Base-by-base conservation (phyloP, 1,284 basidiomycete genomes). In the Mycosarcoma maydis region DNA sequence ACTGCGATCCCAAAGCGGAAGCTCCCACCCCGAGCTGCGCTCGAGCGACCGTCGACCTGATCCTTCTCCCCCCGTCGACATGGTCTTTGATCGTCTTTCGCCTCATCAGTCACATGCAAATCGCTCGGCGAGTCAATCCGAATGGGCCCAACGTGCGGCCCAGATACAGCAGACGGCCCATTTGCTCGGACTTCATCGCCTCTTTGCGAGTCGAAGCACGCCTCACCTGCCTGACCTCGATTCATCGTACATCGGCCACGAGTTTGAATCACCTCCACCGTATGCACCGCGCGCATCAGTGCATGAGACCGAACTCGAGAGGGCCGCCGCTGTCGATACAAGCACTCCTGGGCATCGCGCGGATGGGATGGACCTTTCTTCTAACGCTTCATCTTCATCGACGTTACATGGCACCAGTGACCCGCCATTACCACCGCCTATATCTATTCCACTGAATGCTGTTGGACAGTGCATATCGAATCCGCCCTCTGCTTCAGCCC, bases 121-220 rank as follows among this genome's bases (percentile, higher is more conserved):
- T 96, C 95, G 43, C 92, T 92, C 47, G 97, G 84, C 17, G 92
- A 92, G 24, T 93, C 95, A 50, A 94, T 98, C 94, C 94, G 72
- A 14, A 55, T 42, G 65, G 65, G 58, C 58, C 22, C 65, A 68
- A 20, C 65, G 62, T 43, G 66, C 66, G 11, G 66, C 52, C 3
- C 66, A 70, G 16, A 54, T 69, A 52, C 66, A 68, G 30, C 58
- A 68, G 33, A 56, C 65, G 7, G 66, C 66, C 9, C 66, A 65
- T 13, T 38, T 70, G 23, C 37, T 70, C 6, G 67, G 67, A 4
- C 29, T 70, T 17, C 67, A 70, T 11, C 67, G 61, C 9, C 61
- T 70, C 14, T 57, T 70, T 39, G 60, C 53, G 3, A 70, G 61
- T 24, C 60, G 61, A 20, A 70, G 67, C 34, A 70, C 67, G 13